Evolutionary conservation across 169 alveolate species (phyloP).

Genomic region (Plasmodium cynomolgi): DNA sequence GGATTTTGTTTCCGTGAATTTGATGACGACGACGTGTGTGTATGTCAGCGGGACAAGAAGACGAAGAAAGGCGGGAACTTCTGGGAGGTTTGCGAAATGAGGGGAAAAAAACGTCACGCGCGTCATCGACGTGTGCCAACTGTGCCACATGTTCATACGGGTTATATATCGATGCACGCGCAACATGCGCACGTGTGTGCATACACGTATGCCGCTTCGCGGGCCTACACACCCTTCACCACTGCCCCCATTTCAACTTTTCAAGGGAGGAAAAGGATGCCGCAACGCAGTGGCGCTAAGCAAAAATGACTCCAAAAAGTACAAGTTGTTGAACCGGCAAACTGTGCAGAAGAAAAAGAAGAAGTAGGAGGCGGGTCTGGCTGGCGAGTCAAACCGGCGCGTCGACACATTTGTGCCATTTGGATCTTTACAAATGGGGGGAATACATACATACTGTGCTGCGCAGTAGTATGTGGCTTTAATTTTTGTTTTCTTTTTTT

Average conservation of each 20-base stretch:
- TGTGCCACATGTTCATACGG: background rate
- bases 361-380: background rate
- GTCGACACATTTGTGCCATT: background rate
- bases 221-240: background rate
- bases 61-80: slow-evolving; percentile 72
- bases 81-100: slow-evolving; percentile 76
- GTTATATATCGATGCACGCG: background rate
- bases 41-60: slow-evolving; percentile 70
- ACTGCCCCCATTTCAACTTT: background rate
- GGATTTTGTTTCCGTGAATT: slow-evolving; percentile 81
- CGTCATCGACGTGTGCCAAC: background rate
- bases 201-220: background rate
- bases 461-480: background rate
- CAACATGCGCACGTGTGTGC: background rate
- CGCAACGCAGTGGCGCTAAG: slow-evolving; percentile 80
- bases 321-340: slow-evolving; percentile 76
- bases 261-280: slow-evolving; percentile 82
- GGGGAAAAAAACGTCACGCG: background rate
- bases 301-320: slow-evolving; percentile 76
- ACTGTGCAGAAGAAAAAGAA: slow-evolving; percentile 62
- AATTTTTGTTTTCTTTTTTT: background rate
- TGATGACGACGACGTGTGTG: slow-evolving; percentile 72
- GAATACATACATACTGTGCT: background rate
- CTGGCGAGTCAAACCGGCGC: background rate
- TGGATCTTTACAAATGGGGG: background rate